Evolutionary conservation across 768 basidiomycete genomes (phyloP).

Genomic region (Phylloporus sp.): DNA sequence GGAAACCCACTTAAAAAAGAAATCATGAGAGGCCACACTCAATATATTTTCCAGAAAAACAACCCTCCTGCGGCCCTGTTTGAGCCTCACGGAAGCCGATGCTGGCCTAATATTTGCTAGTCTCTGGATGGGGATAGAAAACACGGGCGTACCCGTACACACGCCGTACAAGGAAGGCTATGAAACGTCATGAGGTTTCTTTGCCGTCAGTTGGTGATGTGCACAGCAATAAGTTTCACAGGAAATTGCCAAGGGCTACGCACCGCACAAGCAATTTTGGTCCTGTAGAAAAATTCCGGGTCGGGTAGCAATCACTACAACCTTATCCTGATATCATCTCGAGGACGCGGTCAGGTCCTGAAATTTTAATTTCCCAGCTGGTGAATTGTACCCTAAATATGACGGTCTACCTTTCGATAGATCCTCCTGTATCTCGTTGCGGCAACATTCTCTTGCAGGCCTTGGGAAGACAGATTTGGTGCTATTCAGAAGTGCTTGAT

Average conservation of each 20-base stretch:
- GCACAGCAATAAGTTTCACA: not conserved
- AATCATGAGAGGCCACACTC: no score
- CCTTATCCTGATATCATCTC: not conserved
- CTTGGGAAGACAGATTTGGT: not conserved
- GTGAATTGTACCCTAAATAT: not conserved
- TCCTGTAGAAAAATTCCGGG: not conserved
- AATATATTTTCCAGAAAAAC: no score
- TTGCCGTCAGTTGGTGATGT: not conserved
- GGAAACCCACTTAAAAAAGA: no score
- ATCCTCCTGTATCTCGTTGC: not conserved
- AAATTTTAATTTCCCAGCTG: not conserved
- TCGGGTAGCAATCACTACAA: not conserved
- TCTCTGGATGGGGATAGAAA: not conserved
- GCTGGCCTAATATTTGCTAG: not conserved
- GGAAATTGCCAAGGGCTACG: not conserved
- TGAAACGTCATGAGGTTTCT: conserved; percentile 10
- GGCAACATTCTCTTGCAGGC: not conserved
- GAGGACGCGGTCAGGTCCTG: not conserved
- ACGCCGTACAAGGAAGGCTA: conserved; percentile 14
- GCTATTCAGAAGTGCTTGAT: not conserved
- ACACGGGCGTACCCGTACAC: not conserved
- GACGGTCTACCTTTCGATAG: not conserved
- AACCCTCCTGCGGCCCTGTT: not conserved
- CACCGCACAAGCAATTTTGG: not conserved
- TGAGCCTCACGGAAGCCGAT: not conserved